Conservation (phyloP, 371 early-diverging fungal genomes). For the Choanephora cucurbitarum region DNA sequence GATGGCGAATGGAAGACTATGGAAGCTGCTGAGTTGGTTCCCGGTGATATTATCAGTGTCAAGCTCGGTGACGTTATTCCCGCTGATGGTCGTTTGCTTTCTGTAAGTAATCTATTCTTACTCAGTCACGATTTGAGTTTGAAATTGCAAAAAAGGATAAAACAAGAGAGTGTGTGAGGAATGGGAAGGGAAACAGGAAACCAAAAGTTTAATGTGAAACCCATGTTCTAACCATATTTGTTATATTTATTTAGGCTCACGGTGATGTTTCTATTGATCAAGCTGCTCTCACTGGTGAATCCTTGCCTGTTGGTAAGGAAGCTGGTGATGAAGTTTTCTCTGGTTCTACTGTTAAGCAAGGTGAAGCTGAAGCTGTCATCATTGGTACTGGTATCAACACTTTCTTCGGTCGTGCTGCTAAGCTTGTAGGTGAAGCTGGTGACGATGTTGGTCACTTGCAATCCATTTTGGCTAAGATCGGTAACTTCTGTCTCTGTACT, state of each 20-base stretch:
- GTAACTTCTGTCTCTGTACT: conserved; percentile 78
- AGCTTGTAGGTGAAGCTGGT: conserved; percentile 75
- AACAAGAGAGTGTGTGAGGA: neutral
- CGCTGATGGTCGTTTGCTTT: conserved; percentile 68
- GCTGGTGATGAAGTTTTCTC: conserved; percentile 74
- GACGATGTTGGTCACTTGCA: conserved; percentile 91
- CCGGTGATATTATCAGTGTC: conserved; percentile 74
- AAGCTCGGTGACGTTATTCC: conserved; percentile 81
- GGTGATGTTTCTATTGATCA: conserved; percentile 69
- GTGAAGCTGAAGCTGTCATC: conserved; percentile 87
- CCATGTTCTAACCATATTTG: conserved; percentile 26
- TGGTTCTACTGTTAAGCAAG: conserved; percentile 87
- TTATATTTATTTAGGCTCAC: conserved; percentile 56
- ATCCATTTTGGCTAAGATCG: conserved; percentile 84
- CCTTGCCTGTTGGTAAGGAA: conserved; percentile 73
- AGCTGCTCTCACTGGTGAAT: conserved; percentile 86
- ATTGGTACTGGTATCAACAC: conserved; percentile 85
- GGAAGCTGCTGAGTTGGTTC: conserved; percentile 61
- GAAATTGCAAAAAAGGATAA: neutral
- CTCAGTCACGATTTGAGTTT: neutral
- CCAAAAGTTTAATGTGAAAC: conserved; percentile 6
- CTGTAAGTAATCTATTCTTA: conserved; percentile 37
- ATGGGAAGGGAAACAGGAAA: neutral
- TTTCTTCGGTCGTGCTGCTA: conserved; percentile 89
- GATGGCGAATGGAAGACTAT: conserved; percentile 59